A percentile compares a stretch with the other conserved stretches of the same genome.
phyloP scores from a whole-genome alignment of 2,329 filamentous ascomycete species.

The Cladophialophora chaetospira region DNA sequence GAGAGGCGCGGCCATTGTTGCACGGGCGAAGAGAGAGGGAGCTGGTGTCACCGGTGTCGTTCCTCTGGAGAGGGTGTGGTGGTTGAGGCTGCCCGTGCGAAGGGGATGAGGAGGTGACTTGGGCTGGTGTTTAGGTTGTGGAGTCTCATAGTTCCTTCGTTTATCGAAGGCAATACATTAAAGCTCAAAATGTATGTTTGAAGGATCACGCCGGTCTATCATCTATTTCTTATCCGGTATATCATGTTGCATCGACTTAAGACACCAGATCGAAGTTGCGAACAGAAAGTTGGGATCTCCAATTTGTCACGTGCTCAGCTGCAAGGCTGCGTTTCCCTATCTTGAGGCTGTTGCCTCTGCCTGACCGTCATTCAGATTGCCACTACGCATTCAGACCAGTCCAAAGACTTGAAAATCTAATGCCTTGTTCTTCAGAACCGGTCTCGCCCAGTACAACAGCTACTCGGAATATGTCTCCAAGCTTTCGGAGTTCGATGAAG shows the following conservation, averaged over 20 bases:
- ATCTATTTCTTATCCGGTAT: neutral
- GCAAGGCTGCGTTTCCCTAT: neutral
- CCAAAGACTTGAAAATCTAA: too few species aligned
- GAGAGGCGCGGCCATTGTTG: conserved; percentile 13
- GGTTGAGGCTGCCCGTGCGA: neutral
- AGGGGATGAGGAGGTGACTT: neutral
- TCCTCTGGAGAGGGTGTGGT: too few species aligned
- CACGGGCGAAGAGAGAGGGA: too few species aligned
- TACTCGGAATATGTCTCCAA: too few species aligned
- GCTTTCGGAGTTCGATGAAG: too few species aligned
- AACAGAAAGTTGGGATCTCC: neutral
- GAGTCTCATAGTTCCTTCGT: neutral
- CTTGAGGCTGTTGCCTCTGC: too few species aligned
- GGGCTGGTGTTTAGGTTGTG: neutral
- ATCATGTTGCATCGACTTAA: neutral
- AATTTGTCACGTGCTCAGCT: neutral
- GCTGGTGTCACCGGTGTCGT: too few species aligned
- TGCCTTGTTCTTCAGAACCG: neutral
- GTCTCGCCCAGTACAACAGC: neutral
- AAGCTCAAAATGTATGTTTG: too few species aligned
- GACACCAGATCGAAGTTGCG: neutral
- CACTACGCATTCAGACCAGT: too few species aligned
- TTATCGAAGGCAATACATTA: neutral
- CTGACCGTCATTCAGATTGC: too few species aligned
- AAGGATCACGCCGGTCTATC: too few species aligned